Conservation (phyloP, 2,329 filamentous ascomycete species). For the Lasiodiplodia citricola region DNA sequence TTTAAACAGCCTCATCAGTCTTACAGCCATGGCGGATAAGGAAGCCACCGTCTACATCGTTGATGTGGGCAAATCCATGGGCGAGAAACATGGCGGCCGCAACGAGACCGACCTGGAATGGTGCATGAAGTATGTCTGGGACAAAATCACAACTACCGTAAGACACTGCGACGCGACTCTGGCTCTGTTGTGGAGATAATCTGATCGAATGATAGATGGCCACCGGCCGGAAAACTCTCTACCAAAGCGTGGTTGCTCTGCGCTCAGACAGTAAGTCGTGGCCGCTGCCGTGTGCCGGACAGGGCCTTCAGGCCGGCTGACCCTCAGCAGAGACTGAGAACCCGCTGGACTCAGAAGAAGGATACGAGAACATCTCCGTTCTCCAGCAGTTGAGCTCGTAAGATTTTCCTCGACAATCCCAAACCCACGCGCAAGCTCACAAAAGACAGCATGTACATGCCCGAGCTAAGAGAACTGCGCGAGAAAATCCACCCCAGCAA, state of each 20-base stretch:
- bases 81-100: conserved; percentile 71
- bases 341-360: conserved; percentile 67
- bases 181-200: too few species aligned
- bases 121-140: conserved; percentile 92
- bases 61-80: conserved; percentile 88
- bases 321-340: conserved; percentile 65
- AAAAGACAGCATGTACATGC: conserved; percentile 62
- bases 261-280: conserved; percentile 68
- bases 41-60: conserved; percentile 92
- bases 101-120: conserved; percentile 83
- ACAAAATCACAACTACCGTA: conserved; percentile 81
- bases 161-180: conserved; percentile 38
- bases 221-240: conserved; percentile 75
- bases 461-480: conserved; percentile 70
- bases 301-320: not conserved
- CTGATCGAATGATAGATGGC: conserved; percentile 50
- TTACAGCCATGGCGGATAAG: conserved; percentile 77
- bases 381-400: conserved; percentile 69
- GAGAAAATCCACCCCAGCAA: conserved; percentile 68
- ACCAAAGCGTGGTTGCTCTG: conserved; percentile 80
- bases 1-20: not conserved
- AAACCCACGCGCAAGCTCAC: not conserved
- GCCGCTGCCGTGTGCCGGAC: not conserved
- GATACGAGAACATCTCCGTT: conserved; percentile 82
- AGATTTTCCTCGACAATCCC: conserved; percentile 28